These are phyloP conservation scores for Madurella mycetomatis DNA, from an alignment of 2,329 filamentous ascomycete genomes.

Conservation along the genomic window DNA sequence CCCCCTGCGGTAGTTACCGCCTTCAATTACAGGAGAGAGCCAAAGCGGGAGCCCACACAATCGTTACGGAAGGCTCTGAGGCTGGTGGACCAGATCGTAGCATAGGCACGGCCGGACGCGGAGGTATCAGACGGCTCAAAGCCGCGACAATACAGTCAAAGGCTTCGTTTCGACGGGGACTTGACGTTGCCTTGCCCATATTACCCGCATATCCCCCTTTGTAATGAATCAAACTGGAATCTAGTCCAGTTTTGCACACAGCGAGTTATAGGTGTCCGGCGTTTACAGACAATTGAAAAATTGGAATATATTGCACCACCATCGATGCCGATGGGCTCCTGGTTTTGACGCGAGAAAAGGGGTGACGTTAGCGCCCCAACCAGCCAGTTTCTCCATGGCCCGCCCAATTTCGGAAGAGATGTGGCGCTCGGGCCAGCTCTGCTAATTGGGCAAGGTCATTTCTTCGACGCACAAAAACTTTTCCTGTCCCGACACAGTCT, in stretches of 20 bases:
- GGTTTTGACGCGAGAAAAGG: not conserved
- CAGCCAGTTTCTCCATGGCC: too few relatives aligned
- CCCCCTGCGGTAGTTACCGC: conserved; percentile 21
- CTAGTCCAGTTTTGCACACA: not conserved
- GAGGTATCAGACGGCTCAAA: not conserved
- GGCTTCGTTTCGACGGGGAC: not conserved
- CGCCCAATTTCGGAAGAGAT: not conserved
- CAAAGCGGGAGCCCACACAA: conserved; percentile 2
- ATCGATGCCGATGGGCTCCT: not conserved
- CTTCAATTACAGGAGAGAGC: conserved; percentile 7
- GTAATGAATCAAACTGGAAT: conserved; percentile 9
- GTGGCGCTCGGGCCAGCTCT: conserved; percentile 4
- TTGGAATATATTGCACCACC: not conserved
- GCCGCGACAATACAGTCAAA: not conserved
- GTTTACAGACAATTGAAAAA: not conserved
- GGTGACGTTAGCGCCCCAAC: too few relatives aligned
- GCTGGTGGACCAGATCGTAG: not conserved
- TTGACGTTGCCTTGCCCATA: conserved; percentile 4
- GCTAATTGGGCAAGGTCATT: conserved; percentile 1
- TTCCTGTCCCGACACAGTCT: not conserved
- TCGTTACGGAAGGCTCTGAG: not conserved
- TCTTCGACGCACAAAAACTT: conserved; percentile 11
- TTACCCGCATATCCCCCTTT: conserved; percentile 11
- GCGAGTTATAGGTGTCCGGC: conserved; percentile 8
- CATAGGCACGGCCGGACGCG: not conserved